Evolutionary conservation across 2,329 filamentous ascomycete genomes (phyloP), one percentile per base, ranked within the genome.

Genomic region (Pseudodiploospora longispora): DNA sequence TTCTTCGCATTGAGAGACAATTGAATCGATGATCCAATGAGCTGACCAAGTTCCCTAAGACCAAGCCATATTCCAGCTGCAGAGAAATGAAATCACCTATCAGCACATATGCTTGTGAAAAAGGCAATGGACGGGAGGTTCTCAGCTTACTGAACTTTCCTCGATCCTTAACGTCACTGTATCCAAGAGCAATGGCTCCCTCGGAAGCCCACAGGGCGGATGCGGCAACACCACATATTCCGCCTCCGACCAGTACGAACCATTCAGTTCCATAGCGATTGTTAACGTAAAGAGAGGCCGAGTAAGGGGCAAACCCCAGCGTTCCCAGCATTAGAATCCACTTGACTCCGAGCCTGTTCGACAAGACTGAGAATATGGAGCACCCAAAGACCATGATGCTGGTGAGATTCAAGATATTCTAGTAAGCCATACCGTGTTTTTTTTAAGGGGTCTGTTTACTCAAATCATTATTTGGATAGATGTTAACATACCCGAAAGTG

Each of bases 151-250:
- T 34, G 32, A 34, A 34, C n/a, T 34, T 34, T 9, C 32, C 32
- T 34, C 32, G 32, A n/a, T 34, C 32, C n/a, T 34, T 34, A 9
- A 34, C 32, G 19, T 19, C 19, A 4, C 32, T 34, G 38, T 75
- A 75, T 0, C 69, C 71, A 8, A 73, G 56, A 1, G 70, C 70
- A 4, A 75, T 64, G 0, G 72, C 70, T 9, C 70, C 72, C 52
- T 75, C 72, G 6, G 64, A 63, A 0, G 69, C 68, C 71, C 72
- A 75, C 57, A 75, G 74, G 1, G 74, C 56, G 1, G 70, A 71
- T 1, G 71, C 71, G 1, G 65, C 69, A 27, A 73, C 52, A 30
- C 72, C 72, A 52, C 71, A 75, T 4, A 65, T 59, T 1, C 66
- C 70, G 4, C 71, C 67, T 12, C 71, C 72, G 5, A 75, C 55